Conservation (phyloP, 2,329 filamentous ascomycete species). For the Penicillium digitatum region DNA sequence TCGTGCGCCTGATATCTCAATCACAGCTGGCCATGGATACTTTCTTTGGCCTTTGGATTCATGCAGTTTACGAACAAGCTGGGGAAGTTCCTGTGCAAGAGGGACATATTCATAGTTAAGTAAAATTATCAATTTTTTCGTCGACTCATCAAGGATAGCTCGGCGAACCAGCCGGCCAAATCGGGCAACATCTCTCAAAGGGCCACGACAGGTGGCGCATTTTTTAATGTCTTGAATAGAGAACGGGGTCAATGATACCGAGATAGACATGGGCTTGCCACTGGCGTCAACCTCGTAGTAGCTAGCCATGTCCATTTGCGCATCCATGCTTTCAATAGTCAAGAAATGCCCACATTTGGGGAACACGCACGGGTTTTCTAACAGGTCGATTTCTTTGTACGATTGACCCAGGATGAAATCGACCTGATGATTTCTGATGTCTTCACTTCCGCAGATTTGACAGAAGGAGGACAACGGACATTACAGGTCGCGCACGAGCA, state of each 20-base stretch:
- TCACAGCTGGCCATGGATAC: neutral
- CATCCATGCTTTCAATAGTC: slow-evolving; percentile 59
- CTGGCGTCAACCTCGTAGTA: slow-evolving; percentile 29
- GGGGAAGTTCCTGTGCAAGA: slow-evolving; percentile 37
- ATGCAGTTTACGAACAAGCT: slow-evolving; percentile 27
- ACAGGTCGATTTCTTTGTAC: slow-evolving; percentile 57
- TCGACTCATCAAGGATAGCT: slow-evolving; percentile 59
- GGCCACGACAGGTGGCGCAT: slow-evolving; percentile 60
- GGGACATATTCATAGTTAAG: slow-evolving; percentile 44
- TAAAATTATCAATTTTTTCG: slow-evolving; percentile 61
- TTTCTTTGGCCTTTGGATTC: neutral
- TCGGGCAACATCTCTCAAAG: slow-evolving; percentile 54
- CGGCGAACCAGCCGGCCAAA: slow-evolving; percentile 61
- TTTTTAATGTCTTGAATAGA: slow-evolving; percentile 49
- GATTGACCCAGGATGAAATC: slow-evolving; percentile 55
- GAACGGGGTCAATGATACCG: slow-evolving; percentile 45
- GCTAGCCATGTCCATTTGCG: slow-evolving; percentile 51
- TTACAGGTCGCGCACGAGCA: neutral
- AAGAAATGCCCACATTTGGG: slow-evolving; percentile 62
- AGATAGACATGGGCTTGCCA: slow-evolving; percentile 24
- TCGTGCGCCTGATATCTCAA: slow-evolving; percentile 14
- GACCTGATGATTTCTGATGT: slow-evolving; percentile 48
- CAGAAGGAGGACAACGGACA: slow-evolving; percentile 56
- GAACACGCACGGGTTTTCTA: slow-evolving; percentile 60
- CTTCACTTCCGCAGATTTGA: slow-evolving; percentile 49